Conservation (phyloP, 148 eudicot species). For the Chenopodium berlandieri region DNA sequence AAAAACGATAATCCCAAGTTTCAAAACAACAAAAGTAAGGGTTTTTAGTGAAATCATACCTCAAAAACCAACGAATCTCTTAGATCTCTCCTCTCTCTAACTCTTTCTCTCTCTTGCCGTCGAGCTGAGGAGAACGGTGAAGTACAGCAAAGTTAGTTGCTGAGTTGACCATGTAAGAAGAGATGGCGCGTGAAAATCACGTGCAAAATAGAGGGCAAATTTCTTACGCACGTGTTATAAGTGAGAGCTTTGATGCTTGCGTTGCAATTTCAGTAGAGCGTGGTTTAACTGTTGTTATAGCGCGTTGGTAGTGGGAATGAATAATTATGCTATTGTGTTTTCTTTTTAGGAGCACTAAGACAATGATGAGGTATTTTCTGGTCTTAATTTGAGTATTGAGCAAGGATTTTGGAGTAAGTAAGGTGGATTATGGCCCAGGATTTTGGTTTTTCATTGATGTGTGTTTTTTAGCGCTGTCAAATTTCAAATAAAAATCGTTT, state of each 20-base stretch:
- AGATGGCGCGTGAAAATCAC: not conserved
- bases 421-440: too few relatives aligned
- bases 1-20: too few relatives aligned
- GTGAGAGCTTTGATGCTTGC: not conserved
- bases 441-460: too few relatives aligned
- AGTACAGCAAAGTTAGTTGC: not conserved
- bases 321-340: too few relatives aligned
- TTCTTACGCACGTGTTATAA: not conserved
- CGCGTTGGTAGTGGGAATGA: not conserved
- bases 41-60: constrained; percentile 11
- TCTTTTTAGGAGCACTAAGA: too few relatives aligned
- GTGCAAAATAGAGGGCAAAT: not conserved
- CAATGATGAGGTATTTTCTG: too few relatives aligned
- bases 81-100: not conserved
- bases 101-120: not conserved
- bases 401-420: too few relatives aligned
- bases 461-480: too few relatives aligned
- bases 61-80: not conserved
- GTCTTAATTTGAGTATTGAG: too few relatives aligned
- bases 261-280: not conserved
- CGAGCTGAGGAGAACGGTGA: constrained; percentile 13
- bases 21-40: not conserved
- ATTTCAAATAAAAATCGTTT: too few relatives aligned
- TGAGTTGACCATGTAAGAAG: not conserved
- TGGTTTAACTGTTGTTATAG: not conserved